Conservation (phyloP, 768 basidiomycete species). For the Termitomyces titanicus region DNA sequence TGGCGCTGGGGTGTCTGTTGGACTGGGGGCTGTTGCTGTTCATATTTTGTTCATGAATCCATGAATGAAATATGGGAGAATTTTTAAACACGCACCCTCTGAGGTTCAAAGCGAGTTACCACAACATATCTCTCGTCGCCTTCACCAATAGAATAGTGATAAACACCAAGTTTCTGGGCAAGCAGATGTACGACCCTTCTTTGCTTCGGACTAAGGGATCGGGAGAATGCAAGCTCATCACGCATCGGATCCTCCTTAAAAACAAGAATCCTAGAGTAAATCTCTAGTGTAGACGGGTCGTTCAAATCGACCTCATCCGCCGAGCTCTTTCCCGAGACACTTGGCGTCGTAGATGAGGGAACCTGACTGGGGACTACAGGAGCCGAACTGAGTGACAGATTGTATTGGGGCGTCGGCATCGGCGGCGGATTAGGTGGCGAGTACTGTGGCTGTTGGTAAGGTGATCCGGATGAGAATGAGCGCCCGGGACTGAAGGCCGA, state of each 20-base stretch:
- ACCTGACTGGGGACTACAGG: constrained; percentile 53
- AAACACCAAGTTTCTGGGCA: constrained; percentile 94
- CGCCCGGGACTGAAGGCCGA: constrained; percentile 67
- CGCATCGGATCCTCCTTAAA: constrained; percentile 99
- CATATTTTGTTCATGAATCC: constrained; percentile 5
- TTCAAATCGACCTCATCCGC: constrained; percentile 87
- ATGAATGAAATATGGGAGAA: background rate
- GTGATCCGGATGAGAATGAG: constrained; percentile 62
- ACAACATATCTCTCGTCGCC: constrained; percentile 93
- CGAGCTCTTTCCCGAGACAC: constrained; percentile 60
- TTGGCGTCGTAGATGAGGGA: constrained; percentile 55
- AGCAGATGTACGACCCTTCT: constrained; percentile 92
- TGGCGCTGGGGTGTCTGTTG: constrained; percentile 44
- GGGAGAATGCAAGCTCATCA: constrained; percentile 96
- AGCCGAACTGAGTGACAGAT: constrained; percentile 41
- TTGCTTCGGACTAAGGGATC: constrained; percentile 79
- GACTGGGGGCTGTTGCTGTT: constrained; percentile 34
- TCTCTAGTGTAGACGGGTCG: constrained; percentile 92
- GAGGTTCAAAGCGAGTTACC: constrained; percentile 86
- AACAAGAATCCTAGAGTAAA: constrained; percentile 92
- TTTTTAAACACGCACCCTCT: constrained; percentile 51
- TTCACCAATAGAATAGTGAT: constrained; percentile 90
- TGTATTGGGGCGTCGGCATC: constrained; percentile 43
- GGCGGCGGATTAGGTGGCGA: constrained; percentile 57
- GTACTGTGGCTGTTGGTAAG: constrained; percentile 62